A percentile compares a stretch with the other conserved stretches of the same genome.
Evolutionary conservation across 495 filamentous ascomycete genomes (phyloP).

Genomic region (Cladorrhinum samala): DNA sequence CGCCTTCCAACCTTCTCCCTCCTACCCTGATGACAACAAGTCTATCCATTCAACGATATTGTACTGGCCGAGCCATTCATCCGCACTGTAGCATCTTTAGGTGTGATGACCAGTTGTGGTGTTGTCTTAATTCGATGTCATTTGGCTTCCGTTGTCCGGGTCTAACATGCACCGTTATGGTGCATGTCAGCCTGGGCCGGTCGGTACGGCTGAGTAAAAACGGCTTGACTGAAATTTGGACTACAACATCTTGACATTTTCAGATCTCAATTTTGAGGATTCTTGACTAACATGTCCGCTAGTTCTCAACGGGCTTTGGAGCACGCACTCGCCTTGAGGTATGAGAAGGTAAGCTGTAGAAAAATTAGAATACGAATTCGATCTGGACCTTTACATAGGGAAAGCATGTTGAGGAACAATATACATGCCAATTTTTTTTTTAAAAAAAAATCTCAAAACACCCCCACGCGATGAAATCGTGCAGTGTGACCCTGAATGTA

Average conservation of each 20-base stretch:
- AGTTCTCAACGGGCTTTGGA: neutral
- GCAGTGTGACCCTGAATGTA: neutral
- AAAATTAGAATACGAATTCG: neutral
- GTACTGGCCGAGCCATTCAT: conserved; percentile 68
- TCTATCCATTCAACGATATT: conserved; percentile 98
- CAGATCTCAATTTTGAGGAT: neutral
- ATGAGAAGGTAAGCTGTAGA: neutral
- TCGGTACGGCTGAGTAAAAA: conserved; percentile 46
- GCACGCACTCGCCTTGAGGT: neutral
- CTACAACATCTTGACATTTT: neutral
- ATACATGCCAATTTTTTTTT: too few species aligned
- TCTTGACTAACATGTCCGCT: conserved; percentile 8
- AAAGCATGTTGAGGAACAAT: too few species aligned
- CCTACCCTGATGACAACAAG: conserved; percentile 81
- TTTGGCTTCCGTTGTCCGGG: conserved; percentile 42
- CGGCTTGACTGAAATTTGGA: conserved; percentile 39
- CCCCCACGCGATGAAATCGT: neutral
- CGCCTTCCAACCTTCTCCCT: conserved; percentile 1
- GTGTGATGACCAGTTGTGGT: conserved; percentile 87
- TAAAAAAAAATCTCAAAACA: too few species aligned
- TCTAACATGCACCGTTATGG: conserved; percentile 39
- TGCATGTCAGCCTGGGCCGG: conserved; percentile 32
- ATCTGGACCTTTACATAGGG: too few species aligned
- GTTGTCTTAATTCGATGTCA: conserved; percentile 45
- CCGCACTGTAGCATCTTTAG: conserved; percentile 63